phyloP scores from a whole-genome alignment of 2,329 filamentous ascomycete species.

The Fusarium tricinctum region DNA sequence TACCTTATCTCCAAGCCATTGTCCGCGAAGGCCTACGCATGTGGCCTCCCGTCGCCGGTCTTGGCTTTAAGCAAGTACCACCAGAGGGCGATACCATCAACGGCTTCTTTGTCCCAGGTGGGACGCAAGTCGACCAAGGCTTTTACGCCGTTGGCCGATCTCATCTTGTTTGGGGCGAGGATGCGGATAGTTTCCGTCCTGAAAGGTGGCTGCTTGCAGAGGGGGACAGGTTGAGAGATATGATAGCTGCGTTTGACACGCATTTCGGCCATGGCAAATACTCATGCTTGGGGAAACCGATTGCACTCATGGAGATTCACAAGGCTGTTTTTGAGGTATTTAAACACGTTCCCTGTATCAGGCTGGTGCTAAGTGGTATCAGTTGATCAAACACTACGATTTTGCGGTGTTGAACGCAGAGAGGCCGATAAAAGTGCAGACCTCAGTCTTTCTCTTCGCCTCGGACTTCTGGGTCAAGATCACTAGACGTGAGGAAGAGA shows the following conservation, averaged over 20 bases:
- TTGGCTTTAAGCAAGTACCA: constrained; percentile 68
- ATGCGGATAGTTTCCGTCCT: constrained; percentile 66
- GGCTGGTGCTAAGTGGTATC: not conserved
- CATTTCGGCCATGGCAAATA: constrained; percentile 63
- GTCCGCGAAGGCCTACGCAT: constrained; percentile 70
- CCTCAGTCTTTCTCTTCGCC: constrained; percentile 55
- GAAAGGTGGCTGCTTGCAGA: constrained; percentile 66
- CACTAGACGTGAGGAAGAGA: constrained; percentile 35
- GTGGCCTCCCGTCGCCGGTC: constrained; percentile 65
- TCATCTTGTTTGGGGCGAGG: constrained; percentile 62
- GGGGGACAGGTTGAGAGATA: constrained; percentile 51
- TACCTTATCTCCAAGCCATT: constrained; percentile 70
- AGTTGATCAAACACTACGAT: constrained; percentile 54
- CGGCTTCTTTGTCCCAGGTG: constrained; percentile 65
- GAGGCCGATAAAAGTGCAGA: constrained; percentile 52
- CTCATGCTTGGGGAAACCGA: constrained; percentile 61
- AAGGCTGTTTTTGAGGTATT: constrained; percentile 64
- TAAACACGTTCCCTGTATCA: rapidly evolving
- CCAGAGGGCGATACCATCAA: constrained; percentile 66
- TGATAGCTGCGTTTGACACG: constrained; percentile 57
- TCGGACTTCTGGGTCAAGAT: constrained; percentile 55
- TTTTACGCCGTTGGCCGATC: constrained; percentile 68
- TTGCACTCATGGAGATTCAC: constrained; percentile 64
- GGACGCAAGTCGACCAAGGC: constrained; percentile 67
- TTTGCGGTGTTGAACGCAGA: constrained; percentile 54